Base-by-base conservation (phyloP, 2,329 filamentous ascomycete genomes). In the Colletotrichum musae region DNA sequence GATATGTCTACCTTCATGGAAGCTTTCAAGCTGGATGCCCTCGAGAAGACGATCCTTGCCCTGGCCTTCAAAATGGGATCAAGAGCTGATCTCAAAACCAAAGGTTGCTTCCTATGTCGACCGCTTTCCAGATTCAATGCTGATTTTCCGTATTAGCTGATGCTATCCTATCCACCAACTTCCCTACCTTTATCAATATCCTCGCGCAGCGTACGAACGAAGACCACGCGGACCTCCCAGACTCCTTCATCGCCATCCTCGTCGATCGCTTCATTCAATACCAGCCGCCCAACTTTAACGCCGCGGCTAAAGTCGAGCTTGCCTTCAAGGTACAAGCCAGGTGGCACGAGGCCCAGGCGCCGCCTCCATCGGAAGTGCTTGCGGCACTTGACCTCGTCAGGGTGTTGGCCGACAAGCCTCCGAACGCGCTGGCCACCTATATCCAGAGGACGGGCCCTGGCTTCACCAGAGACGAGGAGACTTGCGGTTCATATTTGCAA, bases 1-100 rank as follows among this genome's bases (percentile, higher is more conserved):
- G 95, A 99, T 78, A 88, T 99, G n/a, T 93, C 93, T 2, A 93
- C 93, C 2, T 98, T 99, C 78, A 91, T 98, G 86, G 93, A 97
- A 72, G 95, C 98, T 80, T 99, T 99, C 85, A 94, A 95, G 78
- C 87, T 98, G 62, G 95, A 98, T 82, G 91, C 94, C 10, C 81
- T 98, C 54, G 91, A 94, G 76, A 97, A 97, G 85, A 93, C 94
- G 48, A 89, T 97, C 71, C 87, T 99, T 72, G 94, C 94, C 58
- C 85, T 98, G 66, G 94, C 95, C 5, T 97, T 97, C 81, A 97
- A 95, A 80, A 88, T 91, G 71, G 91, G 91, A n/a, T 89, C 89
- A 48, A 94, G 93, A 75, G 83, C 90, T 67, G 95, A 98, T 78
- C 83, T 99, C 61, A 93, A 94, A 77, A 92, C 92, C 5, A 98